Evolutionary conservation across 352 stramenopile species (phyloP).

Genomic region (Globisporangium perplexum): DNA sequence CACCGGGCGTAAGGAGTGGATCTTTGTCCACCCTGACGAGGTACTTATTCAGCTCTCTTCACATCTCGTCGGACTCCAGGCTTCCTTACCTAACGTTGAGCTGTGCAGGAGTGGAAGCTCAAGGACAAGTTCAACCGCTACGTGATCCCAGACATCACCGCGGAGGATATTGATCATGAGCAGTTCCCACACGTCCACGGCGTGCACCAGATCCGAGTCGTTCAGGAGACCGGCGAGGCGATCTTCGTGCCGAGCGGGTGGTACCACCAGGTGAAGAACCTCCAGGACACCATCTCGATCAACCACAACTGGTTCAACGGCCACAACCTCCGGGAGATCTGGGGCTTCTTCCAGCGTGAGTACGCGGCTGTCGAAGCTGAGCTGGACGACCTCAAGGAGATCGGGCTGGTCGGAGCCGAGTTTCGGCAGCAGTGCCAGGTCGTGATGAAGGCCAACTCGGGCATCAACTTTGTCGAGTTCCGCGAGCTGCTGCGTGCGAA

Average conservation of each 20-base stretch:
- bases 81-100: neutral
- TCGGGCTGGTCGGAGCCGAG: constrained; percentile 43
- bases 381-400: constrained; percentile 53
- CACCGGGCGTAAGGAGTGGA: constrained; percentile 92
- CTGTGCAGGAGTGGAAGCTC: constrained; percentile 49
- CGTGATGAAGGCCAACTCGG: constrained; percentile 73
- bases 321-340: constrained; percentile 60
- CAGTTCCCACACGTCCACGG: constrained; percentile 51
- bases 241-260: constrained; percentile 97
- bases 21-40: constrained; percentile 80
- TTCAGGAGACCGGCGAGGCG: constrained; percentile 62
- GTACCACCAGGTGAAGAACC: constrained; percentile 94
- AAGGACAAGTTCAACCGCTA: constrained; percentile 63
- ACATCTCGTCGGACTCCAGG: neutral
- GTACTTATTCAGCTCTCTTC: constrained; percentile 15
- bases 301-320: constrained; percentile 98
- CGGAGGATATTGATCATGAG: constrained; percentile 31
- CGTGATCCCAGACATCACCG: constrained; percentile 46
- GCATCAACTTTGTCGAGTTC: constrained; percentile 75
- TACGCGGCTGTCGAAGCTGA: constrained; percentile 53
- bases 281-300: constrained; percentile 92
- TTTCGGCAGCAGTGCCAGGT: constrained; percentile 68
- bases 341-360: constrained; percentile 66
- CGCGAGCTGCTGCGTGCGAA: constrained; percentile 48
- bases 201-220: constrained; percentile 38